Base-by-base conservation (phyloP, 805 yeast species). In the Nakazawaea siamensis region DNA sequence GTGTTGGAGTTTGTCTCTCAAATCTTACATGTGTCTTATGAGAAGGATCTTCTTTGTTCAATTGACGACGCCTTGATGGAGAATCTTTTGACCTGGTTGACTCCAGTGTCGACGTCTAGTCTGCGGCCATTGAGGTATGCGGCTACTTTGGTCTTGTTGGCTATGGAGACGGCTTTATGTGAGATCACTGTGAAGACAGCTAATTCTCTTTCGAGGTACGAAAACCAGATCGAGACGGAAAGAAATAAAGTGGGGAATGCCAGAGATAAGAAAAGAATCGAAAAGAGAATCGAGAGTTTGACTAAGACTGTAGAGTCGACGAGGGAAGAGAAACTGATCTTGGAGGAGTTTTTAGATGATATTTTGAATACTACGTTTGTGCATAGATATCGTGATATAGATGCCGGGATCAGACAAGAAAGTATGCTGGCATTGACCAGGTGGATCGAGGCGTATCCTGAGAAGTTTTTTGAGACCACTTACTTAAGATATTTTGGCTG, bases 401-500 rank as follows among this genome's bases (percentile, higher is more conserved):
- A 85, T 49, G 72, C 78, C 5, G 51, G 54, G 5, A 81, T 88
- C 24, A 67, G 97, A 45, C 68, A 70, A 20, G 86, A 80, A 38
- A 80, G 95, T 36, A 62, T 84, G 46, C 46, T 53, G 7, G 65
- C 68, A 24, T 59, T 87, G 33, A 76, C 85, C n/a, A 60, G 56
- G 13, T 82, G 94, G 84, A 81, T 84, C 58, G 64, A 68, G n/a
- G 50, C 58, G 5, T 70, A 70, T 41, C 94, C 95, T 0, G 87
- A 80, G 38, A 58, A 65, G 35, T 86, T 82, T 47, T 69, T 81
- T 43, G 81, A 75, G 41, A 76, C 80, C 10, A 62, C 77, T 1
- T 84, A 76, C 48, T 63, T 86, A 43, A 70, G 87, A 42, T 84
- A 82, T 53, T 68, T 82, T 48, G 95, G 95, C 4, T 82, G 94